A percentile compares a stretch with the other conserved stretches of the same genome.
Evolutionary conservation across 495 filamentous ascomycete genomes (phyloP).

Genomic region (Neurospora intermedia): DNA sequence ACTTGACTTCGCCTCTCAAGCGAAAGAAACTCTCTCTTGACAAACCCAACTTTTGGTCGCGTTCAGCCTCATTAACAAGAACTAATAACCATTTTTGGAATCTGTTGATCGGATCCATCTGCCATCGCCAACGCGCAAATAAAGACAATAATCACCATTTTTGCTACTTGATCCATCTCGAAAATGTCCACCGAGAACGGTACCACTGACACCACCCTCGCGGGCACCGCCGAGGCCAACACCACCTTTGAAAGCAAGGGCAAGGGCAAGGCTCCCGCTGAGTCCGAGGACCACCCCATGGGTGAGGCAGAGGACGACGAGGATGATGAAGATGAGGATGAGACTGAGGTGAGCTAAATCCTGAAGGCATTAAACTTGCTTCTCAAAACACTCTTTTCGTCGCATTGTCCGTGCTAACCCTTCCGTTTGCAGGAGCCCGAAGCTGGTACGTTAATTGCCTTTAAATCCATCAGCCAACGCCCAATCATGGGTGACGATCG

Average conservation of each 20-base stretch:
- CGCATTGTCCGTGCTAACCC: constrained; percentile 11
- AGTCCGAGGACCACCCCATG: constrained; percentile 40
- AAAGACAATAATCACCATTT: background rate
- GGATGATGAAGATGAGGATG: constrained; percentile 50
- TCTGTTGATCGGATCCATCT: background rate
- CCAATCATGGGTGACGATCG: background rate
- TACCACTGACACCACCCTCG: constrained; percentile 15
- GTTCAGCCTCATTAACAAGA: background rate
- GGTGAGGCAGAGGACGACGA: constrained; percentile 58
- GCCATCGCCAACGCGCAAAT: background rate
- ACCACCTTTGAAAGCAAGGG: constrained; percentile 26
- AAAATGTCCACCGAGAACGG: constrained; percentile 32
- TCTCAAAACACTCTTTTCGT: background rate
- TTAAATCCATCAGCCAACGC: background rate
- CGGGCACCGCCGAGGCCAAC: constrained; percentile 21
- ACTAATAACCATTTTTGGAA: background rate
- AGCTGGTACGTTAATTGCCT: constrained; percentile 29
- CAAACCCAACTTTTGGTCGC: background rate
- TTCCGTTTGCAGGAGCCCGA: constrained; percentile 21
- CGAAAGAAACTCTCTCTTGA: background rate
- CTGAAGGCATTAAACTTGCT: background rate
- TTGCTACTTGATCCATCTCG: constrained; percentile 3
- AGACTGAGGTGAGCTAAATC: constrained; percentile 40
- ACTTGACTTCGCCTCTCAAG: background rate
- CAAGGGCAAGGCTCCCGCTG: constrained; percentile 54